Evolutionary conservation across 2,329 filamentous ascomycete species (phyloP), one percentile per base, ranked within the genome.

Genomic region (Ampelomyces quisqualis): DNA sequence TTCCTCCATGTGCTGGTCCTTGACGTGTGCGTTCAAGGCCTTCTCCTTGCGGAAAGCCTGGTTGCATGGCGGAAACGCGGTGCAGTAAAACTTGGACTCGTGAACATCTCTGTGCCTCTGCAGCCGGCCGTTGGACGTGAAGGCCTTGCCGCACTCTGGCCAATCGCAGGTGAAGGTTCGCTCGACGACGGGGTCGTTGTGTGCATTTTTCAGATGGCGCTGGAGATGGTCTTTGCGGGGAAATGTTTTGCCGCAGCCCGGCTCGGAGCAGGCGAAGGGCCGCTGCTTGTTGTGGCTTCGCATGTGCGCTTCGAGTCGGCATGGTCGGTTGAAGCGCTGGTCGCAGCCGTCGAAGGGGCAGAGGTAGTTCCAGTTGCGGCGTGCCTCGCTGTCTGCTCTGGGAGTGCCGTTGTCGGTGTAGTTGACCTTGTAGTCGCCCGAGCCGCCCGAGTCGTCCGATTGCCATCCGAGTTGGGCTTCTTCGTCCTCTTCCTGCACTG

Each of bases 261-360:
- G 71, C 47, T 85, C 78, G 2, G 76, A 73, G 61, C 91, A 97
- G 26, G 77, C 75, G 67, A 86, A 94, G 0, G 89, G 83, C 1
- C 90, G 82, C 55, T 91, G 87, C 54, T 91, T 89, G 38, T 82
- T 91, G 67, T 97, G 91, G 1, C 86, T 90, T 49, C 89, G 80
- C 17, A 91, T 71, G 60, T 97, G 91, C 11, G 53, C 83, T 45
- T 85, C 77, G 3, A 96, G 77, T 19, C 88, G 82, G 22, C 86
- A 86, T 1, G 89, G 90, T 3, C 91, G 84, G 66, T 95, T 95
- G 74, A 93, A 97, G 5, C 84, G 82, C 70, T 94, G 94, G 43
- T 73, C 71, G 64, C 91, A 97, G 49, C 77, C 80, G 8, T 84
- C 78, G 64, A 81, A 84, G 1, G 85, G 82, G 70, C 91, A 96